A percentile compares a stretch with the other conserved stretches of the same genome.
Conservation (phyloP, 306 rosid genomes). For the Vigna hirtella region DNA sequence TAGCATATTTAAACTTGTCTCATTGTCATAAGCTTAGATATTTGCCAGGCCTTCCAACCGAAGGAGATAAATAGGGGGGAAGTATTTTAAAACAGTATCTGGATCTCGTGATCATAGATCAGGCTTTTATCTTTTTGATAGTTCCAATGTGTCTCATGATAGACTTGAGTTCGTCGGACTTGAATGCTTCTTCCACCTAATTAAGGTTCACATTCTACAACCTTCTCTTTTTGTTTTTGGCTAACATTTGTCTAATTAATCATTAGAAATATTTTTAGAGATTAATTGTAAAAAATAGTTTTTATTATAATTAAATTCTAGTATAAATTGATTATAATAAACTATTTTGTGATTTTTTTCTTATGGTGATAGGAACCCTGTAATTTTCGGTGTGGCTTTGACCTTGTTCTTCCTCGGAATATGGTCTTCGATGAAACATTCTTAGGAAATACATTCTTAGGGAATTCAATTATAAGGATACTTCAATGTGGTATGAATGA, state of each 20-base stretch:
- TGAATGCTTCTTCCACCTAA: no score
- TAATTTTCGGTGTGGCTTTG: constrained; percentile 37
- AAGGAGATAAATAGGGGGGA: background rate
- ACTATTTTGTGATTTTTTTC: background rate
- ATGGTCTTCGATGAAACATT: background rate
- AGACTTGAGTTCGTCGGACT: no score
- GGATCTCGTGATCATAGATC: constrained; percentile 7
- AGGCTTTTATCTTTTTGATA: background rate
- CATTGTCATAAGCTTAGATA: background rate
- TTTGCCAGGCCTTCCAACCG: background rate
- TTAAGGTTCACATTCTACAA: no score
- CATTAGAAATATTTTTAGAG: no score
- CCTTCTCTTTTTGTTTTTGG: no score
- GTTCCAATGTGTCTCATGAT: no score
- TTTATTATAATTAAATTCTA: background rate
- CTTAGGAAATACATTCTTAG: background rate
- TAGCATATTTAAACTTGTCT: background rate
- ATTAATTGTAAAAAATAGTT: no score
- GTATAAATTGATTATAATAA: background rate
- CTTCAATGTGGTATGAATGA: background rate
- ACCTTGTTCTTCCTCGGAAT: background rate
- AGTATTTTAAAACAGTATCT: background rate
- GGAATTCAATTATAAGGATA: background rate
- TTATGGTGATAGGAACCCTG: background rate
- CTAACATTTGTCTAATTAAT: no score